Conservation (phyloP, 495 filamentous ascomycete species). For the Podospora comata region DNA sequence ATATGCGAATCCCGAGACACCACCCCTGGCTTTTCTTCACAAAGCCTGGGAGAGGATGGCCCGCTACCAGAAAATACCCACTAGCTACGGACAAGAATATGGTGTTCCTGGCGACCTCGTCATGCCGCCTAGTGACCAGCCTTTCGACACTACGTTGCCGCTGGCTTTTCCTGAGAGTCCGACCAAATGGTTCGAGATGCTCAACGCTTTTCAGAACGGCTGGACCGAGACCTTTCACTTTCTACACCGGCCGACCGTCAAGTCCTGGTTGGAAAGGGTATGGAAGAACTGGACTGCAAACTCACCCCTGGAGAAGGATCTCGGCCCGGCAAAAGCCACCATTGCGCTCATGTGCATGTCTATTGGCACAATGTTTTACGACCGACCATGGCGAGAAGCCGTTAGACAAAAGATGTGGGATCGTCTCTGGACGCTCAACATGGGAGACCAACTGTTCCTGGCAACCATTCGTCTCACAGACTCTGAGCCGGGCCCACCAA, state of each 20-base stretch:
- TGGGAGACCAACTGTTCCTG: conserved; percentile 24
- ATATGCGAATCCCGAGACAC: conserved; percentile 24
- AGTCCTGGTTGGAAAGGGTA: conserved; percentile 21
- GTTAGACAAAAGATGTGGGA: conserved; percentile 7
- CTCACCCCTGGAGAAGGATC: conserved; percentile 12
- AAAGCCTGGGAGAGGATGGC: conserved; percentile 27
- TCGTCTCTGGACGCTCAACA: conserved; percentile 23
- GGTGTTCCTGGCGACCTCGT: not conserved
- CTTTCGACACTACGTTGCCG: conserved; percentile 18
- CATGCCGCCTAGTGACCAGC: conserved; percentile 19
- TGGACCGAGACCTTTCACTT: conserved; percentile 30
- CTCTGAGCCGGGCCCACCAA: conserved; percentile 19
- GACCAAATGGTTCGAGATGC: conserved; percentile 18
- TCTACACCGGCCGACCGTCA: conserved; percentile 22
- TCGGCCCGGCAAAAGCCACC: conserved; percentile 25
- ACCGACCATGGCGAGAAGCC: conserved; percentile 4
- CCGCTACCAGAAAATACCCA: not conserved
- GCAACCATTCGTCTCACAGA: conserved; percentile 18
- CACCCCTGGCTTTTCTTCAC: conserved; percentile 27
- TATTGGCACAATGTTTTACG: conserved; percentile 21
- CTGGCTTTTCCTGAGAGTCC: conserved; percentile 8
- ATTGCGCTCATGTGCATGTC: conserved; percentile 29
- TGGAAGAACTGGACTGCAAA: conserved; percentile 17
- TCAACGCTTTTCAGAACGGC: conserved; percentile 21
- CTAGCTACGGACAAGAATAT: not conserved